Conservation (phyloP, 2,329 filamentous ascomycete species). For the Ascochyta koolunga region DNA sequence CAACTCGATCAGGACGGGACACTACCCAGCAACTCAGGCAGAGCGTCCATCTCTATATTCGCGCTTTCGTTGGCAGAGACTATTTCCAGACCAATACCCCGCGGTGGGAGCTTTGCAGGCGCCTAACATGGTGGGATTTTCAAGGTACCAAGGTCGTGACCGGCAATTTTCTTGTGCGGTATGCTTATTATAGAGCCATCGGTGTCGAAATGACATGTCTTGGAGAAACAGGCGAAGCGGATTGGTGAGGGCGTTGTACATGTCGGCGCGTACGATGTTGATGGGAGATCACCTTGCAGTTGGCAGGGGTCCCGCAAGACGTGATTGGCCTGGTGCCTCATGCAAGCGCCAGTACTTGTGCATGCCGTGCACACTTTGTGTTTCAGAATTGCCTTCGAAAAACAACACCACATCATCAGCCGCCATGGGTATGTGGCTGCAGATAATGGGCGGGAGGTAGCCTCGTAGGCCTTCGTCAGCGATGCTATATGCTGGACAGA, state of each 20-base stretch:
- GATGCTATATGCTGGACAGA: background rate
- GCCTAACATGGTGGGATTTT: constrained; percentile 41
- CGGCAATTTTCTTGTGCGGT: constrained; percentile 18
- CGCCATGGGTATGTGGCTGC: constrained; percentile 20
- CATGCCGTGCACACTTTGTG: constrained; percentile 32
- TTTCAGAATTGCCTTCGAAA: constrained; percentile 27
- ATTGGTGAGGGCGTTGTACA: constrained; percentile 37
- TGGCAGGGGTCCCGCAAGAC: constrained; percentile 15
- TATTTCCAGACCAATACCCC: constrained; percentile 39
- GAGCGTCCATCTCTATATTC: constrained; percentile 45
- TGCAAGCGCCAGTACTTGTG: constrained; percentile 36
- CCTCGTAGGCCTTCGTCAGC: background rate
- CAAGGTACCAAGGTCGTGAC: constrained; percentile 4
- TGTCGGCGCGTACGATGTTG: constrained; percentile 43
- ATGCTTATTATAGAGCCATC: constrained; percentile 39
- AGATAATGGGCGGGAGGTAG: constrained; percentile 1
- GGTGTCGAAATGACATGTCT: constrained; percentile 33
- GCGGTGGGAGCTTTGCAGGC: constrained; percentile 29
- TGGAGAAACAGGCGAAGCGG: constrained; percentile 30
- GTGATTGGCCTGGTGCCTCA: constrained; percentile 32
- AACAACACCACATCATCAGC: constrained; percentile 16
- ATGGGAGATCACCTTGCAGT: constrained; percentile 41
- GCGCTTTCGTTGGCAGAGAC: constrained; percentile 21
- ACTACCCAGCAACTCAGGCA: constrained; percentile 30
- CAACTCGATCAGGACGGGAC: constrained; percentile 30